phyloP scores from a whole-genome alignment of 2,329 filamentous ascomycete species.

The Macrophomina phaseolina region DNA sequence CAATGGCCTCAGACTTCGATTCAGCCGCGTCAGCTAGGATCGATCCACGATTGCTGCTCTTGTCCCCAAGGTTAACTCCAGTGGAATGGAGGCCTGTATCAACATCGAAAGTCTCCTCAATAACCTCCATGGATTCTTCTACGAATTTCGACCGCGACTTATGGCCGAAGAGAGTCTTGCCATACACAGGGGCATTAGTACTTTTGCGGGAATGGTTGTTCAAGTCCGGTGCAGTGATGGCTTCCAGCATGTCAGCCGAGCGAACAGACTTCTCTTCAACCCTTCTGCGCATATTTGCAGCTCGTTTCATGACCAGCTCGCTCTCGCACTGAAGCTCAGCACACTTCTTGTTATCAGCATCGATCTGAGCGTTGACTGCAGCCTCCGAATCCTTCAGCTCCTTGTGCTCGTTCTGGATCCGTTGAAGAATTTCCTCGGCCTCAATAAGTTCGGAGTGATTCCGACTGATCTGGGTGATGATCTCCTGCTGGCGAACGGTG shows the following conservation, averaged over 20 bases:
- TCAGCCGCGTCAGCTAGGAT: not conserved
- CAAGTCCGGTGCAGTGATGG: not conserved
- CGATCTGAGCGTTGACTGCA: not conserved
- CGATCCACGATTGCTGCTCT: not conserved
- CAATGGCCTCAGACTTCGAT: not conserved
- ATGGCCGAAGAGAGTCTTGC: not conserved
- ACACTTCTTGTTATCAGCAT: conserved; percentile 2
- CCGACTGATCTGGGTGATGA: not conserved
- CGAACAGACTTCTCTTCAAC: not conserved
- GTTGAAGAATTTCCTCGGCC: not conserved
- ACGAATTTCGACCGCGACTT: not conserved
- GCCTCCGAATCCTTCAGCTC: not conserved
- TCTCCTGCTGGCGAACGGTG: not conserved
- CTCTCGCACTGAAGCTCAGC: conserved; percentile 5
- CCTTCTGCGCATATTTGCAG: conserved; percentile 3
- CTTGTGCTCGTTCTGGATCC: not conserved
- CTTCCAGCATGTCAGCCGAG: not conserved
- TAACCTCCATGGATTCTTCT: not conserved
- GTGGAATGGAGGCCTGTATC: too few species aligned
- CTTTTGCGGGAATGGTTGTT: not conserved
- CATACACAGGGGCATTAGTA: not conserved
- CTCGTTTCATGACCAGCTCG: conserved; percentile 8
- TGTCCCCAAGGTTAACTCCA: not conserved
- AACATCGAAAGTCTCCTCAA: not conserved
- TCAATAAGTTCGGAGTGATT: not conserved